A percentile compares a stretch with the other conserved stretches of the same genome.
Conservation (phyloP, 2,329 filamentous ascomycete genomes). For the Orbilia ellipsospora region DNA sequence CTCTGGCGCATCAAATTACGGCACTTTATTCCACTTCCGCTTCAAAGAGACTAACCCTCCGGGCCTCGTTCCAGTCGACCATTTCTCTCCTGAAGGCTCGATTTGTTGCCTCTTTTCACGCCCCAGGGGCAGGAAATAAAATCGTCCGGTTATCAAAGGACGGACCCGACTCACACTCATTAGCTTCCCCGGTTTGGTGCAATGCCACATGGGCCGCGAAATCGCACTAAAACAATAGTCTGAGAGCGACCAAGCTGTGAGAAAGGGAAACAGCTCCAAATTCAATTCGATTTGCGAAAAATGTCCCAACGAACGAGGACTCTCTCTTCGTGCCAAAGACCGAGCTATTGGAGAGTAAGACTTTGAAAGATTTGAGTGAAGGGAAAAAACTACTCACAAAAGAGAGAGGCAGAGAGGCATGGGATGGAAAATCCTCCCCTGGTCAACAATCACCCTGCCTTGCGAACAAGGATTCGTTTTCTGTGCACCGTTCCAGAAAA, state of each 20-base stretch:
- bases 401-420: too few relatives aligned
- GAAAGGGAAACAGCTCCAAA: constrained; percentile 16
- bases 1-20: constrained; percentile 49
- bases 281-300: constrained; percentile 25
- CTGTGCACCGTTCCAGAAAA: constrained; percentile 52
- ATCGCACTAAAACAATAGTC: constrained; percentile 30
- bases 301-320: constrained; percentile 5
- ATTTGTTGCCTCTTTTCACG: constrained; percentile 16
- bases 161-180: constrained; percentile 31
- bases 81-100: constrained; percentile 22
- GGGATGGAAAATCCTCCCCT: constrained; percentile 29
- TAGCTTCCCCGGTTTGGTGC: constrained; percentile 55
- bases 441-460: constrained; percentile 47
- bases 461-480: constrained; percentile 34
- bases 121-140: constrained; percentile 47
- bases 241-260: constrained; percentile 5
- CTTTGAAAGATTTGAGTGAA: too few relatives aligned
- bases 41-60: constrained; percentile 11
- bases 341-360: too few relatives aligned
- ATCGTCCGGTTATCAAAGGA: constrained; percentile 54
- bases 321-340: too few relatives aligned
- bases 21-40: constrained; percentile 49
- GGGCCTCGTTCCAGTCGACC: constrained; percentile 41
- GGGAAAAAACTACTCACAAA: too few relatives aligned
- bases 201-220: constrained; percentile 54